phyloP scores from a whole-genome alignment of 2,329 filamentous ascomycete species.

The Apiospora arundinis region DNA sequence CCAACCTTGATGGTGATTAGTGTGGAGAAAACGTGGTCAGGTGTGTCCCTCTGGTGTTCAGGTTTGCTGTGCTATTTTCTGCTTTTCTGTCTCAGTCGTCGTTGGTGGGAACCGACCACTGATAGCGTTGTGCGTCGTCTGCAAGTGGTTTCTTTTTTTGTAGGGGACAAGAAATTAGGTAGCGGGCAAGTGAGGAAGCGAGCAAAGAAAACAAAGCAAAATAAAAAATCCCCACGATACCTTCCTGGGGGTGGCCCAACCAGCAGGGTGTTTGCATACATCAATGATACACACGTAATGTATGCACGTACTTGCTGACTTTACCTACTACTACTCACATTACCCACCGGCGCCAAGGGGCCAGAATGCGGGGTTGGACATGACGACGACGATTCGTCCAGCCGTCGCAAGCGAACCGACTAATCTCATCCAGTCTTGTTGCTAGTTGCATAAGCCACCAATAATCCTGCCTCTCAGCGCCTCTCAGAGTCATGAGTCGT shows the following conservation, averaged over 20 bases:
- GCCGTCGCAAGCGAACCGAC: not conserved
- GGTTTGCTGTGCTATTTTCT: not conserved
- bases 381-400: conserved; percentile 10
- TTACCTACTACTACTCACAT: not conserved
- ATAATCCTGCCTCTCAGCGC: not conserved
- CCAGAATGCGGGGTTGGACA: conserved; percentile 10
- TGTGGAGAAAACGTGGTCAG: conserved; percentile 16
- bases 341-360: not conserved
- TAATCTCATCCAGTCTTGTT: not conserved
- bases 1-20: not conserved
- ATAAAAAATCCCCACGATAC: conserved; percentile 2
- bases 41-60: conserved; percentile 7
- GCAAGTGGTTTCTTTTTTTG: not conserved
- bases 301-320: not conserved
- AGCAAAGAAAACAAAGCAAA: not conserved
- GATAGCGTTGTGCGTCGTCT: not conserved
- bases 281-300: not conserved
- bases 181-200: not conserved
- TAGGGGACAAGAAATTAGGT: not conserved
- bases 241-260: not conserved
- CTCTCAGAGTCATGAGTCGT: conserved; percentile 6
- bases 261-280: not conserved
- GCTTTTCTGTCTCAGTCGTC: conserved; percentile 11
- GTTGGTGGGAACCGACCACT: not conserved
- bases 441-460: conserved; percentile 14